Evolutionary conservation across 345 rosid species (phyloP).

Genomic region (Barbarea vulgaris): DNA sequence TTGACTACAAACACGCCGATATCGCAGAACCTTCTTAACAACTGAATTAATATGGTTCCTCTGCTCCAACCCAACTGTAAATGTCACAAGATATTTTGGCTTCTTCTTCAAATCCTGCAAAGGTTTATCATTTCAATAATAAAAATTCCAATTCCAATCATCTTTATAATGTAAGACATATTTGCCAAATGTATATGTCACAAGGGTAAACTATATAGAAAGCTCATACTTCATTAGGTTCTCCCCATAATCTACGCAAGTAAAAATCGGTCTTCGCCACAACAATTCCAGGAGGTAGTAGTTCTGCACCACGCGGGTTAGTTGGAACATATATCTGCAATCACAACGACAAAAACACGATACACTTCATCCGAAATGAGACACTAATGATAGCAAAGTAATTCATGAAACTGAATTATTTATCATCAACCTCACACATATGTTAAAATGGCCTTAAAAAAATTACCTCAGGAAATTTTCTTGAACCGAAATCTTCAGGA

Average conservation of each 20-base stretch:
- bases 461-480: slow-evolving; percentile 50
- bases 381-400: background rate
- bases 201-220: background rate
- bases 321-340: slow-evolving; percentile 78
- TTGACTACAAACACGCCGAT: background rate
- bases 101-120: slow-evolving; percentile 78
- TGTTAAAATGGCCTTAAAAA: background rate
- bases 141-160: background rate
- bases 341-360: background rate
- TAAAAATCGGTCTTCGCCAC: slow-evolving; percentile 75
- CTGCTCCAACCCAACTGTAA: slow-evolving; percentile 83
- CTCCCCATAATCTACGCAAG: slow-evolving; percentile 91
- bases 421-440: background rate
- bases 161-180: background rate
- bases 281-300: slow-evolving; percentile 83
- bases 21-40: slow-evolving; percentile 69
- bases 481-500: slow-evolving; percentile 43
- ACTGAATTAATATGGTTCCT: slow-evolving; percentile 63
- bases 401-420: slow-evolving; percentile 9
- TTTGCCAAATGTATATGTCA: background rate
- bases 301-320: slow-evolving; percentile 90
- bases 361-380: background rate
- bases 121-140: background rate
- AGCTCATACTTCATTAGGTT: slow-evolving; percentile 76
- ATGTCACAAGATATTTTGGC: slow-evolving; percentile 78